phyloP scores from a whole-genome alignment of 2,329 filamentous ascomycete species.

The Fusarium sp. region DNA sequence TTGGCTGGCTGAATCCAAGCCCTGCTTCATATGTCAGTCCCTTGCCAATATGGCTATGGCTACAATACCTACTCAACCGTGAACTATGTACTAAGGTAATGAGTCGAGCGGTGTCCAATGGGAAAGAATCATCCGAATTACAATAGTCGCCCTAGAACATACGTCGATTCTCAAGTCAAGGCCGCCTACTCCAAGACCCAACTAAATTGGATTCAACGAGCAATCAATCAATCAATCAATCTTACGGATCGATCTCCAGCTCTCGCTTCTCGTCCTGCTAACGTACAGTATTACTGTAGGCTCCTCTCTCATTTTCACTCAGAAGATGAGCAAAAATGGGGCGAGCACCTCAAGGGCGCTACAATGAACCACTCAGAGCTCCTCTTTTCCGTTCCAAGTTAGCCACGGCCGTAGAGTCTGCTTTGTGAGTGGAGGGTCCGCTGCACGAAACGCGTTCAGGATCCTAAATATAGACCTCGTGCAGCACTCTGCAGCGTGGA shows the following conservation, averaged over 20 bases:
- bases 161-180: conserved; percentile 6
- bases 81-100: neutral
- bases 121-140: neutral
- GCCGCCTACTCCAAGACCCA: conserved; percentile 9
- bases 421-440: conserved; percentile 35
- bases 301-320: neutral
- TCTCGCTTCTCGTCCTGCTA: neutral
- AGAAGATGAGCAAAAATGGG: conserved; percentile 23
- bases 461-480: conserved; percentile 48
- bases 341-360: conserved; percentile 27
- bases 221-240: conserved; percentile 5
- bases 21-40: conserved; percentile 10
- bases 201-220: neutral
- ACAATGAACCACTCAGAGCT: conserved; percentile 37
- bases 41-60: conserved; percentile 9
- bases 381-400: conserved; percentile 31
- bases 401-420: conserved; percentile 30
- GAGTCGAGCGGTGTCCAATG: conserved; percentile 23
- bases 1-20: neutral
- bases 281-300: neutral
- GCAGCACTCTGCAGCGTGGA: conserved; percentile 33
- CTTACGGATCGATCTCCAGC: conserved; percentile 19
- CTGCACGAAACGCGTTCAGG: conserved; percentile 41
- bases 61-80: neutral
- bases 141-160: conserved; percentile 9